Evolutionary conservation across 352 stramenopile genomes (phyloP).

Genomic region (Globisporangium barbulae): DNA sequence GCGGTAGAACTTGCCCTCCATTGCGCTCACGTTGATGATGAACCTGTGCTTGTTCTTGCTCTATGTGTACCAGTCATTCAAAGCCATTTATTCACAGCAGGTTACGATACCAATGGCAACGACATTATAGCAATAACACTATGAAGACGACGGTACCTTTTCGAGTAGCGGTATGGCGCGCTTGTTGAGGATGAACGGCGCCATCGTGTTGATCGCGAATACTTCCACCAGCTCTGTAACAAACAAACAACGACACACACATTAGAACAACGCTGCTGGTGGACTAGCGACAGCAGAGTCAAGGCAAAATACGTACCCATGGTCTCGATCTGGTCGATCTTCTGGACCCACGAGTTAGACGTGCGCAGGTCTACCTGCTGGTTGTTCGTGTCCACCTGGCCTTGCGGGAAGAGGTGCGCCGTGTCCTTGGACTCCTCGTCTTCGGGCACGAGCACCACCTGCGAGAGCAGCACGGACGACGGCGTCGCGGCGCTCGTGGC

Average conservation of each 20-base stretch:
- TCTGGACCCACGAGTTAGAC: constrained; percentile 91
- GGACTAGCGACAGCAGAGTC: not conserved
- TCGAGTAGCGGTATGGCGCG: constrained; percentile 59
- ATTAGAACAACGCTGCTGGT: not conserved
- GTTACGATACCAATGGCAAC: not conserved
- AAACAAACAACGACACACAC: constrained; percentile 4
- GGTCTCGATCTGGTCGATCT: constrained; percentile 72
- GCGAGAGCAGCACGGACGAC: constrained; percentile 87
- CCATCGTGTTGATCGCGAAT: constrained; percentile 93
- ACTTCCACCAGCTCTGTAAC: constrained; percentile 69
- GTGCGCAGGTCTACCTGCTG: constrained; percentile 92
- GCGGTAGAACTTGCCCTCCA: constrained; percentile 96
- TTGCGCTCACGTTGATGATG: constrained; percentile 95
- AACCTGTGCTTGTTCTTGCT: constrained; percentile 49
- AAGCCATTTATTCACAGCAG: not conserved
- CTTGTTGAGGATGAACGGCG: constrained; percentile 94
- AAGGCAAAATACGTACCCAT: constrained; percentile 38
- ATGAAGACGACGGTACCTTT: constrained; percentile 29
- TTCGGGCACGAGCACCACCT: constrained; percentile 86
- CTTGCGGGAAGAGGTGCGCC: constrained; percentile 51
- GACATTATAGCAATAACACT: not conserved
- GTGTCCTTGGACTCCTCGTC: constrained; percentile 70
- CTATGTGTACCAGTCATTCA: constrained; percentile 15
- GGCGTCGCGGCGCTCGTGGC: constrained; percentile 26
- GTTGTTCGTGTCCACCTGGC: constrained; percentile 89